These are phyloP conservation scores for Wickerhamomyces tratensis DNA, from an alignment of 805 yeast species.

Conservation along the genomic window DNA sequence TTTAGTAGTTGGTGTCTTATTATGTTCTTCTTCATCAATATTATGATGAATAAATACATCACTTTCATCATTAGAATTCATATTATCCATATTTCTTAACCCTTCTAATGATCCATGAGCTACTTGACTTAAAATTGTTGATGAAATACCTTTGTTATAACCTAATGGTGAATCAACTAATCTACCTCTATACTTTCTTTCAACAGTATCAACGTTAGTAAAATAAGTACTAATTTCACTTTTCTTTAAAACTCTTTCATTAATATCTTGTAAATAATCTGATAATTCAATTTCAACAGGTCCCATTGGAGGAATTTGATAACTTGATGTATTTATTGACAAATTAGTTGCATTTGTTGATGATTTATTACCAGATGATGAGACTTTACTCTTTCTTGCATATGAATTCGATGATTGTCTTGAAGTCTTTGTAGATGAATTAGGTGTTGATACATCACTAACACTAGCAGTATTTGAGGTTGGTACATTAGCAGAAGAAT, in stretches of 20 bases:
- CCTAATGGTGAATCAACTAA: slow-evolving; percentile 50
- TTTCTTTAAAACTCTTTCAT: slow-evolving; percentile 51
- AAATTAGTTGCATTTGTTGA: slow-evolving; percentile 2
- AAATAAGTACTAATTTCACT: slow-evolving; percentile 42
- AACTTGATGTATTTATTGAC: no score
- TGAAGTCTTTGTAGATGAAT: slow-evolving; percentile 2
- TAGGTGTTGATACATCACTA: not conserved
- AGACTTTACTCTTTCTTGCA: not conserved
- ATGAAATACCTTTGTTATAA: slow-evolving; percentile 27
- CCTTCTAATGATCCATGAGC: slow-evolving; percentile 35
- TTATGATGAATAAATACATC: slow-evolving; percentile 16
- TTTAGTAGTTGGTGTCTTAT: slow-evolving; percentile 7
- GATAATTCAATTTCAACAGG: slow-evolving; percentile 53
- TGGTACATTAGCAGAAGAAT: not conserved
- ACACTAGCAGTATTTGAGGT: not conserved
- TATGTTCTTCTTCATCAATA: slow-evolving; percentile 9
- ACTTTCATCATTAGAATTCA: slow-evolving; percentile 16
- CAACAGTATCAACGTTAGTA: slow-evolving; percentile 38
- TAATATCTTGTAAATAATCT: slow-evolving; percentile 37
- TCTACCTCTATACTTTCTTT: slow-evolving; percentile 45
- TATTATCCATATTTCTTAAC: slow-evolving; percentile 23
- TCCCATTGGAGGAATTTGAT: slow-evolving; percentile 34
- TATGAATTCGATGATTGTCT: slow-evolving; percentile 6
- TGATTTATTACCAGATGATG: slow-evolving; percentile 2
- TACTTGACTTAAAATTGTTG: slow-evolving; percentile 31